Evolutionary conservation across 2,329 filamentous ascomycete genomes (phyloP), one percentile per base, ranked within the genome.

Genomic region (Aspergillus quadrilineatus): DNA sequence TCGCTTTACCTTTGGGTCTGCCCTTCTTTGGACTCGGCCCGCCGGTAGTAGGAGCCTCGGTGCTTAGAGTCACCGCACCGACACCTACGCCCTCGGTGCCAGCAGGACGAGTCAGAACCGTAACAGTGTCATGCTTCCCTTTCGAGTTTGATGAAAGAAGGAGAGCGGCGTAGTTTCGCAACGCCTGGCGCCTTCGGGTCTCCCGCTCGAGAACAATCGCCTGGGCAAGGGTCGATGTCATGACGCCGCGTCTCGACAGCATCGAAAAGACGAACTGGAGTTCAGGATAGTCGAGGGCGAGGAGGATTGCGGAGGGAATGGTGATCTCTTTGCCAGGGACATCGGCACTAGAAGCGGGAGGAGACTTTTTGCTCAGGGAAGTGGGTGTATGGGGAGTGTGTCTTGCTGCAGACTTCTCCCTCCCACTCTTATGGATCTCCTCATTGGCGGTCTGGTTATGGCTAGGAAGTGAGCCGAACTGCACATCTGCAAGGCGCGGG

Each of bases 121-220:
- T 22, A n/a, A 17, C 30, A n/a, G 47, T 12, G 28, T 42, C 26
- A 32, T 4, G 36, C 5, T 34, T 17, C 7, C 8, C 10, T 10
- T 29, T 37, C 17, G 36, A 10, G n/a, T 3, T 29, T 4, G 28
- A 34, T 3, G 15, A 9, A 15, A 49, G 4, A n/a, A 53, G 12
- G 6, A 12, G 4, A 4, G 30, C n/a, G 28, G 49, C 34, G 54
- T 55, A 45, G 32, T 45, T 45, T 48, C 4, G 50, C 50, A 72
- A 56, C 4, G 65, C 68, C 22, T 59, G 50, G 3, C 63, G 29
- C 4, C 72, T 67, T 28, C 70, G 67, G 6, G 54, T 28, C 58
- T 74, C 72, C 4, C 72, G 65, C 53, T 69, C 66, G 4, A 57
- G 43, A 4, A 74, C 36, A 6, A 73, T 58, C 1, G 58, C 57